These are phyloP conservation scores for Pseudogymnoascus sp. DNA, from an alignment of 2,329 filamentous ascomycete genomes.

Conservation along the genomic window DNA sequence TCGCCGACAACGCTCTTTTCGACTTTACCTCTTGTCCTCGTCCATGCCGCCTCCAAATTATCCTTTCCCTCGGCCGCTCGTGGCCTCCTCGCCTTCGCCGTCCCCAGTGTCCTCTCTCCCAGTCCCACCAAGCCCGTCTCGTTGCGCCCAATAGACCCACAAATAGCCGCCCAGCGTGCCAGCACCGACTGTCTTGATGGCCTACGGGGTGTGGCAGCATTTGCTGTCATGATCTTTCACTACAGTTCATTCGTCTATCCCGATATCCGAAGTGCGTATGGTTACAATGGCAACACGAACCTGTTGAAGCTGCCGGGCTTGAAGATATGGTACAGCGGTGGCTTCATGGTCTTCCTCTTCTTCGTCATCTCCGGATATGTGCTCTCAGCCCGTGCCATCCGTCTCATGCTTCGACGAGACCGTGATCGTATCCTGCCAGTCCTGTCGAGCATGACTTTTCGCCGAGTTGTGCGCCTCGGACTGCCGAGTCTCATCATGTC, in stretches of 20 bases:
- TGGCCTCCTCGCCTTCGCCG: not conserved
- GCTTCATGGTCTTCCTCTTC: constrained; percentile 43
- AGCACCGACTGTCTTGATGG: constrained; percentile 2
- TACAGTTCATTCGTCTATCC: not conserved
- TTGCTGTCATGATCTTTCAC: not conserved
- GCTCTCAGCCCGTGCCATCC: constrained; percentile 37
- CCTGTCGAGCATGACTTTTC: constrained; percentile 39
- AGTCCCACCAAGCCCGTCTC: not conserved
- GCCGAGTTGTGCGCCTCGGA: constrained; percentile 39
- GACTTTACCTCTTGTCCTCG: not conserved
- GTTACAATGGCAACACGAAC: constrained; percentile 28
- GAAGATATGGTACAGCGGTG: constrained; percentile 31
- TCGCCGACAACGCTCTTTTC: not conserved
- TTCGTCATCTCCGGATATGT: constrained; percentile 45
- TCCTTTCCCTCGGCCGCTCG: not conserved
- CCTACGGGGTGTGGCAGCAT: not conserved
- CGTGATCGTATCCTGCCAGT: constrained; percentile 31
- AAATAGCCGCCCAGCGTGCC: constrained; percentile 2
- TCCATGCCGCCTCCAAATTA: not conserved
- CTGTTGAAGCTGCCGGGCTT: constrained; percentile 37
- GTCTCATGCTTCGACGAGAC: constrained; percentile 33
- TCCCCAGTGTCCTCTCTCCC: not conserved
- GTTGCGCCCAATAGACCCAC: not conserved
- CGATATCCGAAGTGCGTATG: constrained; percentile 16
- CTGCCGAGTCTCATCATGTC: constrained; percentile 38